Percentiles rank a stretch among this genome's conserved stretches.
These are phyloP conservation scores for Cladorrhinum sp. DNA, from an alignment of 2,329 filamentous ascomycete species.

Conservation along the genomic window DNA sequence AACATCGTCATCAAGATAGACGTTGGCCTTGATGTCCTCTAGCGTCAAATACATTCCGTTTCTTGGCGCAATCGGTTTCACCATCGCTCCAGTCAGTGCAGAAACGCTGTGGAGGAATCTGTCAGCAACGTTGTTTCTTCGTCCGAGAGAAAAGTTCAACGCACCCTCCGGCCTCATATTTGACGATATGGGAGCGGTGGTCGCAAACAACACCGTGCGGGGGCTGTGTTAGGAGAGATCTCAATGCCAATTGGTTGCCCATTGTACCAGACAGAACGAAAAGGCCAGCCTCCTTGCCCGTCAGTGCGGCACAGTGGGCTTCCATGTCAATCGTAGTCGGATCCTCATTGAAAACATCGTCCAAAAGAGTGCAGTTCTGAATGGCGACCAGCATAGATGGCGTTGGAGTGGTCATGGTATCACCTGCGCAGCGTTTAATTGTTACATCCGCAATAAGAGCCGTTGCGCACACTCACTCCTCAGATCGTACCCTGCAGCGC, in stretches of 20 bases:
- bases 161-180: conserved; percentile 61
- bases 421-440: conserved; percentile 36
- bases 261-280: conserved; percentile 89
- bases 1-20: conserved; percentile 65
- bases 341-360: conserved; percentile 83
- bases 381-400: conserved; percentile 79
- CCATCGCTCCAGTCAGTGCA: conserved; percentile 65
- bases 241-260: conserved; percentile 85
- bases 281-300: conserved; percentile 72
- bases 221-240: conserved; percentile 73
- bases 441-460: background rate
- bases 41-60: conserved; percentile 74
- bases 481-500: conserved; percentile 33
- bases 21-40: conserved; percentile 68
- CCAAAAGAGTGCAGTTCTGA: conserved; percentile 67
- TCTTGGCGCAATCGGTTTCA: conserved; percentile 62
- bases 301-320: conserved; percentile 66
- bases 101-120: conserved; percentile 55
- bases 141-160: conserved; percentile 20
- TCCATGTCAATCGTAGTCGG: conserved; percentile 74
- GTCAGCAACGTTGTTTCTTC: conserved; percentile 11
- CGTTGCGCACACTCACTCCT: conserved; percentile 29
- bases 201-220: conserved; percentile 81
- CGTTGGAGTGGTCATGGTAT: conserved; percentile 69
- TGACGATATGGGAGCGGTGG: conserved; percentile 71